Evolutionary conservation across 441 rosid species (phyloP), one percentile per base, ranked within the genome.

Genomic region (Flueggea neowawraea): DNA sequence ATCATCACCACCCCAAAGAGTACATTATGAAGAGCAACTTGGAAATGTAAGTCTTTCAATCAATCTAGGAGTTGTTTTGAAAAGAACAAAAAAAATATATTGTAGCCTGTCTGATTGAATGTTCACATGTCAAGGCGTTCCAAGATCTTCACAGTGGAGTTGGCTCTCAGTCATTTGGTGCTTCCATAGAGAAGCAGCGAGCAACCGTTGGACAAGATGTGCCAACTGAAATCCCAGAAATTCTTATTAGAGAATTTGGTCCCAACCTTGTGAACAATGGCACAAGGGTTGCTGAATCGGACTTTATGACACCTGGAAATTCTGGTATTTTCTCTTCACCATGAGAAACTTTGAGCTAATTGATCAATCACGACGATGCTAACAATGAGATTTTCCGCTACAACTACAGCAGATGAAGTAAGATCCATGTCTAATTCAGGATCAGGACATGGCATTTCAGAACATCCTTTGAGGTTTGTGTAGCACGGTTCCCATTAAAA

Each of bases 341-440:
- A 16, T 16, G 39, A 69, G 66, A 57, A 55, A 22, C 62, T 54
- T 51, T 61, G 36, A 51, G 63, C 41, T 57, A 62, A 63, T 33
- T 58, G 63, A n/a, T 41, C 17, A 55, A 57, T 41, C 41, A 33
- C 43, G 3, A 51, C 50, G 2, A 31, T 60, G 31, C 10, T 47
- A 36, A 22, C 16, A 50, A 2, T 12, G 16, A 15, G 32, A 22
- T 57, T 48, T 67, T 2, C 54, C 49, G 69, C 16, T 61, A 60
- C 64, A 71, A 60, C 67, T 61, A 10, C 80, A 81, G 89, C 79
- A 74, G 88, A 84, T 61, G 89, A 78, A 6, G 64, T 69, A 67
- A 82, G 87, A 81, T 86, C 83, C 65, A 74, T 81, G 41, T 85
- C 87, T 36, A 86, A 95, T 73, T 86, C 91, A 33, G 86, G 78